phyloP scores from a whole-genome alignment of 768 basidiomycete species.

The Clathrus columnatus region DNA sequence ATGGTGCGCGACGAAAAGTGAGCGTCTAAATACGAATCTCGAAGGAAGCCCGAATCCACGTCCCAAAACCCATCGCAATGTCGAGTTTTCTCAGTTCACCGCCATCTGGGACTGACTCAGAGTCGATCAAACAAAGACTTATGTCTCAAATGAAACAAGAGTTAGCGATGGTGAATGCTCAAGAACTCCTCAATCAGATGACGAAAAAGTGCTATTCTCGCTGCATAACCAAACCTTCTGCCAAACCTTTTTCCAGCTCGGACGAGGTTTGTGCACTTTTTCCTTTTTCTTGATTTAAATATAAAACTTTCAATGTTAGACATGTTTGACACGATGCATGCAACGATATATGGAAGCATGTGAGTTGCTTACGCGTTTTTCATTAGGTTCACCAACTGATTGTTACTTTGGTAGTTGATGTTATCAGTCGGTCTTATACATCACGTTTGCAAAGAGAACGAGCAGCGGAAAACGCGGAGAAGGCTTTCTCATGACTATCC shows the following conservation, averaged over 20 bases:
- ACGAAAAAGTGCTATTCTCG: constrained; percentile 5
- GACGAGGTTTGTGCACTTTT: constrained; percentile 1
- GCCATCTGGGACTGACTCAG: background rate
- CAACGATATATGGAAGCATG: constrained; percentile 11
- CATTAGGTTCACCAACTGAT: background rate
- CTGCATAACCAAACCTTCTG: constrained; percentile 8
- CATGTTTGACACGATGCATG: constrained; percentile 8
- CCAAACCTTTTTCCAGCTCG: background rate
- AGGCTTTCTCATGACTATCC: background rate
- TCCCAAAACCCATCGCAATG: background rate
- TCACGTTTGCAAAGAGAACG: background rate
- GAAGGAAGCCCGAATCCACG: too few species aligned
- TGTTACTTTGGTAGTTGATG: background rate
- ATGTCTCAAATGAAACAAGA: constrained; percentile 7
- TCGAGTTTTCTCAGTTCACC: constrained; percentile 2
- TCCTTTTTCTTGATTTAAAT: background rate
- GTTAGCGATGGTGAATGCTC: constrained; percentile 3
- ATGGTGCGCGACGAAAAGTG: too few species aligned
- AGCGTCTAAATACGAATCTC: too few species aligned
- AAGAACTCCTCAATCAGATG: constrained; percentile 6
- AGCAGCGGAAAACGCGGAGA: background rate
- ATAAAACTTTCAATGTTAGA: background rate
- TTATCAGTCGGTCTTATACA: constrained; percentile 3
- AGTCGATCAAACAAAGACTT: background rate
- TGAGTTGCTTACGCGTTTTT: background rate